Conservation (phyloP, 179 eudicot species). For the Carnegiea gigantea region DNA sequence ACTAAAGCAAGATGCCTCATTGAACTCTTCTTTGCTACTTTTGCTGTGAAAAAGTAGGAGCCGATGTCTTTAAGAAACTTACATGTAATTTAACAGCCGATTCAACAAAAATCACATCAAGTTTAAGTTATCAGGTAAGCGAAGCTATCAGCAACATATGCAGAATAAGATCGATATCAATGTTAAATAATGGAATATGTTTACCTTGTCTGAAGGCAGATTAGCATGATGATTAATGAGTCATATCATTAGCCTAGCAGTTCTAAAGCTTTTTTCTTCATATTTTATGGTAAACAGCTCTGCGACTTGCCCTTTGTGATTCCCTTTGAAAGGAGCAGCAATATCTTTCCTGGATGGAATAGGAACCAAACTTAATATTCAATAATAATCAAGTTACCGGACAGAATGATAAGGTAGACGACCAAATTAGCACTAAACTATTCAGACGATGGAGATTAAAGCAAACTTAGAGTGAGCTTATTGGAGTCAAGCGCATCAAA, state of each 20-base stretch:
- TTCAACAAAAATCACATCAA: no score
- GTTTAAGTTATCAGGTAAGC: no score
- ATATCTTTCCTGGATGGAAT: conserved; percentile 27
- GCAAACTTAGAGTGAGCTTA: conserved; percentile 24
- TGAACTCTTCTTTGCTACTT: background rate
- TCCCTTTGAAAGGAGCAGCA: conserved; percentile 19
- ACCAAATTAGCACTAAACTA: conserved; percentile 18
- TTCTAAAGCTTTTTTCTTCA: conserved; percentile 5
- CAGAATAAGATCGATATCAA: conserved; percentile 13
- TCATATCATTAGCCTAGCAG: conserved; percentile 22
- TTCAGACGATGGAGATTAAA: conserved; percentile 20
- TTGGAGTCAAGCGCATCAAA: conserved; percentile 15
- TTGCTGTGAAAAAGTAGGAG: background rate
- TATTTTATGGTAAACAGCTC: conserved; percentile 8
- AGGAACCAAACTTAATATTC: conserved; percentile 35
- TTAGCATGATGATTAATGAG: conserved; percentile 6
- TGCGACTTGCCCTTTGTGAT: conserved; percentile 20
- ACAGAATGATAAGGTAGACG: conserved; percentile 8
- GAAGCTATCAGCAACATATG: background rate
- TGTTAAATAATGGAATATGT: conserved; percentile 12
- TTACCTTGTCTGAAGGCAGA: conserved; percentile 19
- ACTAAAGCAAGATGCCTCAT: background rate
- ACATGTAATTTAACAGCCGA: no score
- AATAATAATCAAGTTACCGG: conserved; percentile 2
- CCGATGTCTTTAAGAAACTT: background rate